phyloP scores from a whole-genome alignment of 2,329 filamentous ascomycete species.

The Stemphylium lycopersici region DNA sequence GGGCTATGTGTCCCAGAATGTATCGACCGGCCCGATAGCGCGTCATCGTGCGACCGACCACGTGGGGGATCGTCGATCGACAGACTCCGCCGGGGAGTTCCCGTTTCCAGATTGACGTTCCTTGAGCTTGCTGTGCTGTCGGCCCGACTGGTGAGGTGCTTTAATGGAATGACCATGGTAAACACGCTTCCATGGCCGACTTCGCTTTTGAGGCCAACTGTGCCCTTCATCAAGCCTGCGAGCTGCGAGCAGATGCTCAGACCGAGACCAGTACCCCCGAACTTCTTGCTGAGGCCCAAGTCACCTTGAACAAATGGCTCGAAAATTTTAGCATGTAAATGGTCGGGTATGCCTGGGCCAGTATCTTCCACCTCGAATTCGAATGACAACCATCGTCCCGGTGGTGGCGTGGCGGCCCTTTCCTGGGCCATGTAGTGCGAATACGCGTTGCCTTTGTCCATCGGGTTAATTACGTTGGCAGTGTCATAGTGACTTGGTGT shows the following conservation, averaged over 20 bases:
- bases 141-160: conserved; percentile 72
- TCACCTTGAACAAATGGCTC: conserved; percentile 97
- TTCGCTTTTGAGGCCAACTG: conserved; percentile 72
- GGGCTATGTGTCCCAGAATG: conserved; percentile 38
- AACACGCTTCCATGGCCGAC: conserved; percentile 80
- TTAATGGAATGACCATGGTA: conserved; percentile 80
- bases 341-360: conserved; percentile 80
- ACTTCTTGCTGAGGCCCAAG: conserved; percentile 85
- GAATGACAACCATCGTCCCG: conserved; percentile 73
- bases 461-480: conserved; percentile 53
- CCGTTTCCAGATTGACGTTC: conserved; percentile 35
- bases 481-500: conserved; percentile 45
- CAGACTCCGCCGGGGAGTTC: conserved; percentile 32
- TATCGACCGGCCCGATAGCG: conserved; percentile 38
- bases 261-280: conserved; percentile 85
- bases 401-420: conserved; percentile 54
- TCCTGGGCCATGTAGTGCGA: conserved; percentile 46
- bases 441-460: conserved; percentile 48
- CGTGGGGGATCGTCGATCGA: conserved; percentile 35
- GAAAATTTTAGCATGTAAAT: conserved; percentile 83
- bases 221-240: conserved; percentile 80
- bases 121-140: conserved; percentile 56
- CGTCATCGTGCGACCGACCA: conserved; percentile 37
- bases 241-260: conserved; percentile 89
- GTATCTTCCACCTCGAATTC: conserved; percentile 90